Base-by-base conservation (phyloP, 257 asterid species). In the Nicotiana benthamiana region DNA sequence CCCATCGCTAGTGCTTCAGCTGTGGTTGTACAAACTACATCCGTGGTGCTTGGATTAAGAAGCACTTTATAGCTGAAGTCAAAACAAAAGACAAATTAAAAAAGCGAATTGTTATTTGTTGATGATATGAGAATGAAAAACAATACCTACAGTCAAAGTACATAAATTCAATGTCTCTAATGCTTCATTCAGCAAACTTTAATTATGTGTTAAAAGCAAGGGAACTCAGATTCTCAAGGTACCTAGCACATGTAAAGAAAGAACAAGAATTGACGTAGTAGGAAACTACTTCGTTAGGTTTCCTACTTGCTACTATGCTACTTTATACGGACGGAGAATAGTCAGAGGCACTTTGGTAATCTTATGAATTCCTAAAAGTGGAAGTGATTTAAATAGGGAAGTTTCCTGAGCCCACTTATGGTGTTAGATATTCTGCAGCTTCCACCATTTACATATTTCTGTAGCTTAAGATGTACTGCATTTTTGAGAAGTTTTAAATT, bases 1-100 rank as follows among this genome's bases (percentile, higher is more conserved):
- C 99, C 98, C 98, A 92, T 94, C 1, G 97, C 98, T 75, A 96
- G 84, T 77, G 98, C 98, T 89, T 96, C 98, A 32, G 99, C 99
- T 57, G 98, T 92, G 30, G 98, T 94, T 18, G 98, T 96, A 92
- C 99, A 96, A 83, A 96, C 98, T 56, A 96, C 99, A 66, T 96
- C 99, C 0, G 98, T 96, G 28, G 99, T 96, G 92, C 99, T 96
- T 17, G 98, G 99, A 80, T 96, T 96, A 72, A 96, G 43, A 88
- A 96, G 93, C 87, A 96, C 97, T 89, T 90, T 96, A 60, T 92
- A 94, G 86, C 99, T 96, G 93, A 82, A 87, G 75, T 46, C 57
- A 70, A 70, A 51, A 6, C 1, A 3, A 72, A 22, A 27, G 20
- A n/a, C n/a, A n/a, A n/a, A n/a, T n/a, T n/a, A 4, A 12, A 20